phyloP scores from a whole-genome alignment of 2,329 filamentous ascomycete genomes.

The Aquanectria penicillioides region DNA sequence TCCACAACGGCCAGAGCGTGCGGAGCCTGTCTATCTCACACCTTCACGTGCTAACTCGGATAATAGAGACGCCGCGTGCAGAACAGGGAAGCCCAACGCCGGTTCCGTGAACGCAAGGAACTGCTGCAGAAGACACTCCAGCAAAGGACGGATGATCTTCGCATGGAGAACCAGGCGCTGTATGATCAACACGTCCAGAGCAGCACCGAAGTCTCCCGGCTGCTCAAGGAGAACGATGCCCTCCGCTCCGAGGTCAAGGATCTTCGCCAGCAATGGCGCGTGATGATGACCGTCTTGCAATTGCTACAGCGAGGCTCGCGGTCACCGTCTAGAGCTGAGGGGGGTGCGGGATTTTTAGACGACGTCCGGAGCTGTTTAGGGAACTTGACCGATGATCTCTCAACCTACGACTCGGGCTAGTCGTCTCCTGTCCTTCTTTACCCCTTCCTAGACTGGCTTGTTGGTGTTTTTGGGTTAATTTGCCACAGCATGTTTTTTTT shows the following conservation, averaged over 20 bases:
- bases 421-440: neutral
- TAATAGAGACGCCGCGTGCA: slow-evolving; percentile 15
- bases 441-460: neutral
- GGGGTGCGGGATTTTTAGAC: slow-evolving; percentile 17
- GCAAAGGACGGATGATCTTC: slow-evolving; percentile 6
- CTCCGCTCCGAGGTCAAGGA: slow-evolving; percentile 21
- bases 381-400: slow-evolving; percentile 5
- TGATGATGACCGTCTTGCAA: slow-evolving; percentile 9
- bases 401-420: neutral
- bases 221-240: slow-evolving; percentile 16
- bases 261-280: slow-evolving; percentile 12
- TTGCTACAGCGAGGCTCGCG: slow-evolving; percentile 7
- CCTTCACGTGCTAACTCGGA: neutral
- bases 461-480: neutral
- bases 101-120: slow-evolving; percentile 20
- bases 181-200: slow-evolving; percentile 8
- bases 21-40: neutral
- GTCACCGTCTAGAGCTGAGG: slow-evolving; percentile 7
- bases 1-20: slow-evolving; percentile 7
- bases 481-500: neutral
- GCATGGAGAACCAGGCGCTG: slow-evolving; percentile 8
- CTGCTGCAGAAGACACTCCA: slow-evolving; percentile 13
- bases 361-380: slow-evolving; percentile 12
- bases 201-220: slow-evolving; percentile 2
- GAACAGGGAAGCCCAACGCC: slow-evolving; percentile 19